These are phyloP conservation scores for Petunia secreta DNA, from an alignment of 257 asterid genomes.

Conservation along the genomic window DNA sequence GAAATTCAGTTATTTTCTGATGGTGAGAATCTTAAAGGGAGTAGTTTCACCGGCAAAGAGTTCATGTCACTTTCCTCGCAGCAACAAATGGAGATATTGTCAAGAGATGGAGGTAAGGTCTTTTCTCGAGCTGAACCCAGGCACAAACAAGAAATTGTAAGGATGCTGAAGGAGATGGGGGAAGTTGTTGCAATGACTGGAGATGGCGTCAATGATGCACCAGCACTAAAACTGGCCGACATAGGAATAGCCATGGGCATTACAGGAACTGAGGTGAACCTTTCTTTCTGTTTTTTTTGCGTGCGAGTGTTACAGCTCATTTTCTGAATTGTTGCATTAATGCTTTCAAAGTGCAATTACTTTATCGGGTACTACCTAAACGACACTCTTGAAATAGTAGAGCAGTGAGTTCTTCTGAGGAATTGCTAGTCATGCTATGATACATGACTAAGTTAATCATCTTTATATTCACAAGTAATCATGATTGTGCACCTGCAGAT, in stretches of 20 bases:
- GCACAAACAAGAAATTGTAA: conserved; percentile 90
- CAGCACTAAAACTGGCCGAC: conserved; percentile 89
- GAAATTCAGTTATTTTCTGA: conserved; percentile 70
- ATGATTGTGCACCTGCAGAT: conserved; percentile 1
- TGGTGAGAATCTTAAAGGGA: conserved; percentile 56
- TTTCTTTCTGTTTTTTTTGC: background rate
- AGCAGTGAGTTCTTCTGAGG: conserved; percentile 17
- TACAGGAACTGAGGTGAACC: conserved; percentile 81
- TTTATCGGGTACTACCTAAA: background rate
- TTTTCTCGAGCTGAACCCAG: conserved; percentile 92
- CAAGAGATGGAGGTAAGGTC: conserved; percentile 74
- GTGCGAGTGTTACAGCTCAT: background rate
- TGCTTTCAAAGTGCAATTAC: background rate
- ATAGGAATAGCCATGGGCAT: conserved; percentile 97
- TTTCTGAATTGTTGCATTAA: background rate
- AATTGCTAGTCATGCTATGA: background rate
- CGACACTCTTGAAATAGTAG: conserved; percentile 12
- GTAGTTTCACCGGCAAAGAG: conserved; percentile 82
- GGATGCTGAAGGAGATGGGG: conserved; percentile 80
- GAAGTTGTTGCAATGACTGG: conserved; percentile 98
- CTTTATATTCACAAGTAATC: background rate
- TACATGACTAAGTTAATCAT: background rate
- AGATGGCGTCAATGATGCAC: conserved; percentile 97
- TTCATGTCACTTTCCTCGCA: conserved; percentile 68
- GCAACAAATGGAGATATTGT: conserved; percentile 61